These are phyloP conservation scores for Oryza coarctata DNA, from an alignment of 176 grass and related monocot species.

Conservation along the genomic window DNA sequence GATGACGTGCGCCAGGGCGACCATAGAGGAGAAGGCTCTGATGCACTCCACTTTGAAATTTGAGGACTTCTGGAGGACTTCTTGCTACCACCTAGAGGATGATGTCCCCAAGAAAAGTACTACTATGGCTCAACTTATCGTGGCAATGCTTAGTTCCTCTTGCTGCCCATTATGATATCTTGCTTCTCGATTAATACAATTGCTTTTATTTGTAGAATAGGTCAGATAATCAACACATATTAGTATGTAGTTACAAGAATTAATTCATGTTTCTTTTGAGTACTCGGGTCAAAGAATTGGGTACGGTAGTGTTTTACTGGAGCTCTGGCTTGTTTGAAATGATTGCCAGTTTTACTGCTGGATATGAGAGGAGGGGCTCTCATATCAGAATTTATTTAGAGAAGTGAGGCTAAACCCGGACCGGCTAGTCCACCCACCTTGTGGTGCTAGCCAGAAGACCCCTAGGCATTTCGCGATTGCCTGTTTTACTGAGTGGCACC, in stretches of 20 bases:
- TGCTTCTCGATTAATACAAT: slow-evolving; percentile 3
- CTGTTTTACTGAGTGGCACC: not conserved
- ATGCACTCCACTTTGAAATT: slow-evolving; percentile 14
- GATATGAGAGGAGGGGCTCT: too few species aligned
- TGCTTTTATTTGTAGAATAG: not conserved
- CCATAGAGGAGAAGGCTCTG: slow-evolving; percentile 31
- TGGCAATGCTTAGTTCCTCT: not conserved
- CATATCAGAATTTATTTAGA: too few species aligned
- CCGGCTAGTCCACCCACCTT: too few species aligned
- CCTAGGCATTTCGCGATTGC: too few species aligned
- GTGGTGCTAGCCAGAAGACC: too few species aligned
- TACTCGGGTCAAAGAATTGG: not conserved
- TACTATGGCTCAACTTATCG: not conserved
- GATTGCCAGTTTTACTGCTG: too few species aligned
- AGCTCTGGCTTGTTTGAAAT: not conserved
- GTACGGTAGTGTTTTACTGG: not conserved
- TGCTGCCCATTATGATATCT: not conserved
- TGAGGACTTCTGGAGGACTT: slow-evolving; percentile 56
- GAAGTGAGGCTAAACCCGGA: too few species aligned
- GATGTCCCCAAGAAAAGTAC: slow-evolving; percentile 52
- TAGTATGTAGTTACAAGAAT: not conserved
- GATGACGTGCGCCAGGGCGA: slow-evolving; percentile 27
- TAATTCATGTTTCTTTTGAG: slow-evolving; percentile 6
- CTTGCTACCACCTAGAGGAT: slow-evolving; percentile 52
- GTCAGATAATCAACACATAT: not conserved